Percentiles rank a stretch among this genome's conserved stretches.
Conservation (phyloP, 345 rosid species). For the Bruguiera gymnorhiza region DNA sequence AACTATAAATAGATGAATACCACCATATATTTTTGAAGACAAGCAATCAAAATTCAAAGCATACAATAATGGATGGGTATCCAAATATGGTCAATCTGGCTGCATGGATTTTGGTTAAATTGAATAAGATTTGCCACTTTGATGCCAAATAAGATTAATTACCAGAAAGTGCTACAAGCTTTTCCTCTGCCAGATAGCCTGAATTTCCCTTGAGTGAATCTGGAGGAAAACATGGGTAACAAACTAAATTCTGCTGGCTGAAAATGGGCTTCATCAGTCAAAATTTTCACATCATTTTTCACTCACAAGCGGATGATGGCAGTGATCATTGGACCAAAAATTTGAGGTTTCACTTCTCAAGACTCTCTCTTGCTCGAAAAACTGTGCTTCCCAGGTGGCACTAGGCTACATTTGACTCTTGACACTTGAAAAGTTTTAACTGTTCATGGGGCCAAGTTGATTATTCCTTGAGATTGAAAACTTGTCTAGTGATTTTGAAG, state of each 20-base stretch:
- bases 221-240: not conserved
- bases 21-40: too few species aligned
- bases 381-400: not conserved
- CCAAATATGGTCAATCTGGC: too few species aligned
- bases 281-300: not conserved
- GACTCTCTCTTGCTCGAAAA: not conserved
- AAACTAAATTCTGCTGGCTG: not conserved
- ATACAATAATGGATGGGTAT: too few species aligned
- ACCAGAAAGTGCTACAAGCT: not conserved
- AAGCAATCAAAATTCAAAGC: too few species aligned
- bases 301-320: not conserved
- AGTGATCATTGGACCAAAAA: not conserved
- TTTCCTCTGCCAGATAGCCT: not conserved
- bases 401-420: too few species aligned
- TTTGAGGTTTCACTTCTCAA: not conserved
- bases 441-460: not conserved
- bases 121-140: not conserved
- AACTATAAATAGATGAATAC: too few species aligned
- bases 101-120: too few species aligned
- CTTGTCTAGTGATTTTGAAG: conserved; percentile 18
- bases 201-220: not conserved
- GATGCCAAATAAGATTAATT: not conserved
- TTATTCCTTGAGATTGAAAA: conserved; percentile 1
- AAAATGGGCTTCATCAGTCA: not conserved
- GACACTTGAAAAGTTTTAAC: too few species aligned